Conservation (phyloP, 257 asterid species). For the Mentha longifolia region DNA sequence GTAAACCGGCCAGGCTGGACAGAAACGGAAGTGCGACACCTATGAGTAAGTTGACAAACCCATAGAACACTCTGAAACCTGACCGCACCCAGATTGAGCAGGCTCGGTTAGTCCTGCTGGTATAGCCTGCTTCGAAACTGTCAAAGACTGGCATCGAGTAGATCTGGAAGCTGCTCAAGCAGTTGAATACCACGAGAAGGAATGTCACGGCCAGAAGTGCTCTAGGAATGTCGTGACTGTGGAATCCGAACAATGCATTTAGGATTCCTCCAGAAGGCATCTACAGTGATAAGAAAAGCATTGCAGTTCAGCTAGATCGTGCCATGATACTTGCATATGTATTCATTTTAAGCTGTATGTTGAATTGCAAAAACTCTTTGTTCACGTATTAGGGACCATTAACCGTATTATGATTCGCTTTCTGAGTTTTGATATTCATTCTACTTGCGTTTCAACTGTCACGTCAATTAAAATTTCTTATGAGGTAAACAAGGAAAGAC, state of each 20-base stretch:
- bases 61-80: constrained; percentile 85
- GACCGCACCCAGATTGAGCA: constrained; percentile 98
- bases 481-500: not conserved
- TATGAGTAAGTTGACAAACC: constrained; percentile 73
- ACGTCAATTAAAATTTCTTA: not conserved
- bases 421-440: not conserved
- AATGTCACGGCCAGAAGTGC: constrained; percentile 84
- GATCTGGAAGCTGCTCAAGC: constrained; percentile 97
- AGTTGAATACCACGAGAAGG: constrained; percentile 94
- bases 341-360: not conserved
- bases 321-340: not conserved
- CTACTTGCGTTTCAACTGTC: not conserved
- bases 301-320: not conserved
- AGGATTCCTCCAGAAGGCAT: constrained; percentile 96
- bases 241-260: constrained; percentile 74
- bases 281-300: constrained; percentile 41
- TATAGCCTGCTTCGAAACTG: constrained; percentile 93
- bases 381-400: too few species aligned
- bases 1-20: constrained; percentile 91
- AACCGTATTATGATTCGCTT: not conserved
- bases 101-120: constrained; percentile 87
- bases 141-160: constrained; percentile 98
- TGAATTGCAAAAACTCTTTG: too few species aligned
- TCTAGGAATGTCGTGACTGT: constrained; percentile 78
- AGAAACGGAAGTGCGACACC: constrained; percentile 97